Evolutionary conservation across 2,329 filamentous ascomycete species (phyloP).

Genomic region (Myriosclerotinia duriaeana): DNA sequence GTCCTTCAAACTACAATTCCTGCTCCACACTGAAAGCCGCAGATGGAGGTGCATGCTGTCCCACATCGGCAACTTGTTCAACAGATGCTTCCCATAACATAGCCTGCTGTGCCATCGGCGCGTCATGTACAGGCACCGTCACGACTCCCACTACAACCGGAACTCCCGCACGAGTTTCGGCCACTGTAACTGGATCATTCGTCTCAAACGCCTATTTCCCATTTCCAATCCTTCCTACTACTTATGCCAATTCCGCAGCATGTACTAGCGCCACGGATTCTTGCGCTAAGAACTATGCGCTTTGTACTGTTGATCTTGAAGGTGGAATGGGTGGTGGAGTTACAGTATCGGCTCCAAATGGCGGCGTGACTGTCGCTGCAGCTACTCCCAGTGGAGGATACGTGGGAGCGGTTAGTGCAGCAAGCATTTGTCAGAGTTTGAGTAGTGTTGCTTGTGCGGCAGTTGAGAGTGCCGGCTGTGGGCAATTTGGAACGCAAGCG

Average conservation of each 20-base stretch:
- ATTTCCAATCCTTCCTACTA: conserved; percentile 57
- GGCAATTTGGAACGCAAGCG: conserved; percentile 32
- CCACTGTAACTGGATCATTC: conserved; percentile 47
- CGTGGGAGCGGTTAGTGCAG: conserved; percentile 49
- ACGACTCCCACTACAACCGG: conserved; percentile 23
- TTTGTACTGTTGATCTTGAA: conserved; percentile 53
- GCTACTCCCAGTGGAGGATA: conserved; percentile 40
- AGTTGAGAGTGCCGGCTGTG: conserved; percentile 36
- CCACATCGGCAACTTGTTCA: conserved; percentile 35
- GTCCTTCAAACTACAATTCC: conserved; percentile 38
- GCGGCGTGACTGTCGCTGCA: conserved; percentile 51
- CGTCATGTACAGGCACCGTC: conserved; percentile 40
- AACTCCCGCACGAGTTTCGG: conserved; percentile 25
- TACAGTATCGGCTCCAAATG: conserved; percentile 56
- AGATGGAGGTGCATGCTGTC: conserved; percentile 40
- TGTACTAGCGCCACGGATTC: conserved; percentile 53
- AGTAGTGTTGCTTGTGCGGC: conserved; percentile 52
- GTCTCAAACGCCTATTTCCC: conserved; percentile 59
- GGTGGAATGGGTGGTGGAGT: conserved; percentile 49
- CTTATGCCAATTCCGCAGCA: conserved; percentile 51
- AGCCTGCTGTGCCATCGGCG: conserved; percentile 41
- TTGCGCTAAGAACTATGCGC: conserved; percentile 55
- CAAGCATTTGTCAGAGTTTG: conserved; percentile 56
- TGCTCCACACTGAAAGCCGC: conserved; percentile 37
- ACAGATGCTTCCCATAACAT: conserved; percentile 37